Conservation (phyloP, 129 eudicot species). For the Mikania micrantha region DNA sequence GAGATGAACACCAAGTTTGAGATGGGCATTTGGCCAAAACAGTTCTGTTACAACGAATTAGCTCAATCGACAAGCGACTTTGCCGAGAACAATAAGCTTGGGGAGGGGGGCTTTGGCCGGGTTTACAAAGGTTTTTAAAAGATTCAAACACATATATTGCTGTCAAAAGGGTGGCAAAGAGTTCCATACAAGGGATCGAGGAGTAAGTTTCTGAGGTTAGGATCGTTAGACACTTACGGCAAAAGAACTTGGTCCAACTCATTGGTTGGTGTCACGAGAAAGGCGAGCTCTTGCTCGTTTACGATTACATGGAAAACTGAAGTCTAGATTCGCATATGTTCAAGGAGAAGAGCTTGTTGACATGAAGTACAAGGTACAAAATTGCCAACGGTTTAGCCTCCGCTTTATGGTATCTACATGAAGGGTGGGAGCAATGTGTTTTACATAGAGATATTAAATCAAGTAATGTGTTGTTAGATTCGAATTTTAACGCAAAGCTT, state of each 20-base stretch:
- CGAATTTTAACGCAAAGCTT: slow-evolving; percentile 33
- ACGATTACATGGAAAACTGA: slow-evolving; percentile 33
- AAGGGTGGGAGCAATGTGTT: slow-evolving; percentile 49
- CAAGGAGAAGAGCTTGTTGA: slow-evolving; percentile 15
- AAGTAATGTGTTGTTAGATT: slow-evolving; percentile 49
- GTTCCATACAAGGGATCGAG: slow-evolving; percentile 36
- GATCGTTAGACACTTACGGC: slow-evolving; percentile 45
- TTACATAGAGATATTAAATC: slow-evolving; percentile 44
- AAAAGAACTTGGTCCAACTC: slow-evolving; percentile 45
- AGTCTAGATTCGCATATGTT: slow-evolving; percentile 41
- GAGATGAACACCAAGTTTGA: slow-evolving; percentile 31
- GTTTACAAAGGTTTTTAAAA: slow-evolving; percentile 32
- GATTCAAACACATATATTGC: slow-evolving; percentile 22
- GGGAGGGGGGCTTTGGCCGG: slow-evolving; percentile 44
- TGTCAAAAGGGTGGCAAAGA: slow-evolving; percentile 31
- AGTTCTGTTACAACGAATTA: slow-evolving; percentile 35
- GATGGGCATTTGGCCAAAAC: slow-evolving; percentile 24
- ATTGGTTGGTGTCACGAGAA: slow-evolving; percentile 45
- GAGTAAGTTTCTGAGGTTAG: slow-evolving; percentile 39
- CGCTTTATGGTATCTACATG: slow-evolving; percentile 42
- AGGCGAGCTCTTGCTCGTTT: slow-evolving; percentile 33
- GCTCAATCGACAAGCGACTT: slow-evolving; percentile 31
- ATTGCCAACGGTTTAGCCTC: slow-evolving; percentile 37
- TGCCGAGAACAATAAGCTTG: slow-evolving; percentile 36
- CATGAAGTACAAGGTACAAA: slow-evolving; percentile 38